Base-by-base conservation (phyloP, 306 rosid species). In the Fagus sylvatica region DNA sequence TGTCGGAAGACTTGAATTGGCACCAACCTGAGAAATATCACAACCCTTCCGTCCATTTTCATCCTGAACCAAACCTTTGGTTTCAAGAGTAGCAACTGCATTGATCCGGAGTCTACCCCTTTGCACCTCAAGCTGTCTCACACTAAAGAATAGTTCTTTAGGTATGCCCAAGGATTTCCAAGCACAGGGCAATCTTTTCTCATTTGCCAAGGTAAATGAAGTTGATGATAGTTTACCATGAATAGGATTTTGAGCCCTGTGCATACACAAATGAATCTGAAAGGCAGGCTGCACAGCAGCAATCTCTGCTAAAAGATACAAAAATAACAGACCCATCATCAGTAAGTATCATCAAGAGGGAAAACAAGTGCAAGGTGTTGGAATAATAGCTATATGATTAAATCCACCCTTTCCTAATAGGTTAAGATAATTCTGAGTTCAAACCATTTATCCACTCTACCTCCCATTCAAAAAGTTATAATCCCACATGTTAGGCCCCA, bases 71-170 rank as follows among this genome's bases (percentile, higher is more conserved):
- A 85, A 48, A 65, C 69, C 72, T 62, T 80, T 89, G 57, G 90
- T 86, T 84, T 87, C 91, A 81, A 90, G 83, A 40, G 93, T 88
- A 32, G 97, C 95, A 74, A 92, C 89, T 3, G 98, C 98, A 76
- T 85, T 85, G 67, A 88, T 88, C 68, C 78, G 53, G 37, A 87
- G 72, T 42, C 79, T 67, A 7, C 83, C 73, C 82, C 76, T 83
- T 9, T 72, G 79, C 43, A 71, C 43, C 76, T 82, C 82, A 48
- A 71, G 57, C 49, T 67, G 80, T n/a, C 76, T 78, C 53, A 72
- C 73, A 74, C 74, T 83, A 13, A 87, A 79, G 66, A 57, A 80
- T 37, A 55, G 62, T 4, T 74, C 81, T 72, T 75, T 66, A 57
- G 85, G 74, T 53, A 62, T 69, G 41, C 69, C 75, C 10, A 83